Evolutionary conservation across 106 monocot species (phyloP).

Genomic region (Iris macrosiphon): DNA sequence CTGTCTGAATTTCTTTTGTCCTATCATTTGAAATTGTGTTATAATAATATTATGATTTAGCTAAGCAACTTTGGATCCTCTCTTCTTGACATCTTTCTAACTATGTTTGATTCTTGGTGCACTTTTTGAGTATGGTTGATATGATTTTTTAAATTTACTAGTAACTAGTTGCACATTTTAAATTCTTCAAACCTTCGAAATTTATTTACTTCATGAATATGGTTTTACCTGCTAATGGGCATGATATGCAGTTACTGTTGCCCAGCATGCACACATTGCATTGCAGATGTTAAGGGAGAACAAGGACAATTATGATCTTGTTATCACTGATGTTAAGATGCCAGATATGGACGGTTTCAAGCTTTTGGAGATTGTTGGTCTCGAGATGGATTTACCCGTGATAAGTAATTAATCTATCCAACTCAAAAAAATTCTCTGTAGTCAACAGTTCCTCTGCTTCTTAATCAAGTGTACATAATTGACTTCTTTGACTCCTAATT

Average conservation of each 20-base stretch:
- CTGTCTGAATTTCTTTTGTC: too few species aligned
- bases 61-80: too few species aligned
- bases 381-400: slow-evolving; percentile 31
- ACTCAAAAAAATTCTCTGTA: too few species aligned
- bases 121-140: too few species aligned
- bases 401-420: slow-evolving; percentile 25
- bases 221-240: neutral
- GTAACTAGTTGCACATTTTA: too few species aligned
- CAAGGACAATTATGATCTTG: slow-evolving; percentile 23
- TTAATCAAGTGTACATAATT: neutral
- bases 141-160: too few species aligned
- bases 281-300: slow-evolving; percentile 23
- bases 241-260: slow-evolving; percentile 16
- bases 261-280: slow-evolving; percentile 13
- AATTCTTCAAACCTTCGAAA: neutral
- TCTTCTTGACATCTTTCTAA: too few species aligned
- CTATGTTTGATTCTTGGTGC: too few species aligned
- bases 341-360: slow-evolving; percentile 36
- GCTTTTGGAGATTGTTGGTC: slow-evolving; percentile 19
- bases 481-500: neutral
- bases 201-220: neutral
- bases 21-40: too few species aligned
- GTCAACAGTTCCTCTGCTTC: too few species aligned
- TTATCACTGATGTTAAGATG: slow-evolving; percentile 34
- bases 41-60: too few species aligned